Evolutionary conservation across 306 rosid genomes (phyloP), one percentile per base, ranked within the genome.

Genomic region (Dryas octopetala): DNA sequence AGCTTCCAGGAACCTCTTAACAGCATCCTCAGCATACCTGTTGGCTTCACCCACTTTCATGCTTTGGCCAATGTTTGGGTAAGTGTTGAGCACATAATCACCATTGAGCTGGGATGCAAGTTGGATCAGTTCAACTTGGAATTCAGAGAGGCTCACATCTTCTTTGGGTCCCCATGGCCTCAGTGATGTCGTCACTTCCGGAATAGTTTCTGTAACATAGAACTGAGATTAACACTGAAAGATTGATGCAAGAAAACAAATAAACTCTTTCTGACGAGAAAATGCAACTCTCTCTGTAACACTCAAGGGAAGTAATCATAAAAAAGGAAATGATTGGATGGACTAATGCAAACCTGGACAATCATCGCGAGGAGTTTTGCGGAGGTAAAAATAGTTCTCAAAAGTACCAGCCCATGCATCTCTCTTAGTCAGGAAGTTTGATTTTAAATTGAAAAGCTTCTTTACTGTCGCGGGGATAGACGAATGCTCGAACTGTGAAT

Each of bases 321-420:
- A 9, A 5, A 67, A n/a, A 78, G 6, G 14, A 16, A 78, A 60
- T 10, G 46, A 55, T 62, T 48, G 68, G 64, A 40, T 64, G 66
- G 68, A 52, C 43, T 40, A 43, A 66, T 32, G 62, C 88, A 63
- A 84, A 94, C 97, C 98, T 94, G 98, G 98, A 82, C 98, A 91
- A 81, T 94, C 97, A 28, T 90, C 73, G 2, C 98, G 93, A 57
- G 97, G 96, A 76, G 89, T 87, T 71, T 79, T 84, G 1, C 97
- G 96, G n/a, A 90, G 38, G 81, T 83, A 59, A 10, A 94, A 88
- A 79, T 87, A 88, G 16, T 83, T 85, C 81, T 94, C 98, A 5
- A 94, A 94, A 71, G 97, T 85, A 60, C 97, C 97, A 4, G 98
- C 96, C 98, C 98, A 94, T 10, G 98, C 97, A 84, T 91, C 98